Percentiles rank a stretch among this genome's conserved stretches.
Conservation (phyloP, 495 filamentous ascomycete genomes). For the Darksidea phi region DNA sequence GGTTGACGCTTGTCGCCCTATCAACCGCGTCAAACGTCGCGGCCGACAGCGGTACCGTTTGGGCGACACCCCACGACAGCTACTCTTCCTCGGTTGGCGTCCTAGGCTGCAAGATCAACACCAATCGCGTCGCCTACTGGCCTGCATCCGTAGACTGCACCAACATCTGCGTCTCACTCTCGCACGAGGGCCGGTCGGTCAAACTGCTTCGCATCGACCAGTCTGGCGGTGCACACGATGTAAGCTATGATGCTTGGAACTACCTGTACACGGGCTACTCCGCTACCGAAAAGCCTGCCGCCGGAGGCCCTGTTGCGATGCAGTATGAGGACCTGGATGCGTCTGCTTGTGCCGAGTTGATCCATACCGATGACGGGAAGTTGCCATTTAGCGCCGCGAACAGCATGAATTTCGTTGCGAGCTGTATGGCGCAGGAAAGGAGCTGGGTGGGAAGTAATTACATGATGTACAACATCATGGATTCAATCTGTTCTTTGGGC, state of each 20-base stretch:
- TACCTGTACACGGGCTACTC: slow-evolving; percentile 6
- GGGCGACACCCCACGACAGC: slow-evolving; percentile 9
- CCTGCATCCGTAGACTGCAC: background rate
- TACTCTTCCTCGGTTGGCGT: slow-evolving; percentile 16
- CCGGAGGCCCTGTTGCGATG: background rate
- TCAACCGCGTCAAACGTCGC: background rate
- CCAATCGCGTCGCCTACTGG: slow-evolving; percentile 5
- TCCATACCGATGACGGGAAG: background rate
- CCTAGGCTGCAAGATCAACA: slow-evolving; percentile 2
- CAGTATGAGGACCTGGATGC: background rate
- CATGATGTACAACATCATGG: background rate
- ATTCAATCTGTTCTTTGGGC: background rate
- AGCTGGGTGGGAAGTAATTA: slow-evolving; percentile 2
- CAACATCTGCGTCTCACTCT: background rate
- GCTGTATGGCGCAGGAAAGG: slow-evolving; percentile 1
- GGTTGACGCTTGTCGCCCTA: background rate
- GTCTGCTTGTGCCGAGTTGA: background rate
- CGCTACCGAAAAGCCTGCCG: background rate
- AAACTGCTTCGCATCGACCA: slow-evolving; percentile 7
- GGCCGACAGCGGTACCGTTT: background rate
- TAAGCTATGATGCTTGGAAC: slow-evolving; percentile 9
- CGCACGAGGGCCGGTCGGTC: background rate
- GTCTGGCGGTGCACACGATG: slow-evolving; percentile 5
- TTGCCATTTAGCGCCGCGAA: slow-evolving; percentile 3
- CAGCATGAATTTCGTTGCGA: slow-evolving; percentile 1